A percentile compares a stretch with the other conserved stretches of the same genome.
phyloP scores from a whole-genome alignment of 805 yeast species.

The Saccharomycopsis microspora region DNA sequence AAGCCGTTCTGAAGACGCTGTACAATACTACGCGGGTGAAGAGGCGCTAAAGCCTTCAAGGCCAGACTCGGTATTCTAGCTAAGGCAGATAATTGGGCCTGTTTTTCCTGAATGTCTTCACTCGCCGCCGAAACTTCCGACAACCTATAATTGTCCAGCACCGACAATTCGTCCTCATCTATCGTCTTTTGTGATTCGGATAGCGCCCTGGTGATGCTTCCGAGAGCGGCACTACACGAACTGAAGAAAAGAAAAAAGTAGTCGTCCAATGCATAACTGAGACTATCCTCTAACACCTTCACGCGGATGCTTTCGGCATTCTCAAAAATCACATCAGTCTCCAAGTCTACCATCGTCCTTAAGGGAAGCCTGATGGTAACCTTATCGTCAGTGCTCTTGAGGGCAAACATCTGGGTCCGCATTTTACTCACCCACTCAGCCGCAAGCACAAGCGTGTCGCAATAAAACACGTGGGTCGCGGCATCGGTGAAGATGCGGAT shows the following conservation, averaged over 20 bases:
- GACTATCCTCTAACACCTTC: conserved; percentile 46
- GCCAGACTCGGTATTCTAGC: neutral
- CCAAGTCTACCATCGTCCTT: conserved; percentile 51
- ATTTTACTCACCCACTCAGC: conserved; percentile 68
- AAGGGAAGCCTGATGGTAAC: conserved; percentile 73
- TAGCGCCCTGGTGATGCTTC: conserved; percentile 10
- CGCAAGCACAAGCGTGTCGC: conserved; percentile 66
- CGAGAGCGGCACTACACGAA: conserved; percentile 11
- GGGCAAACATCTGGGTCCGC: conserved; percentile 67
- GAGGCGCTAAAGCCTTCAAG: conserved; percentile 5
- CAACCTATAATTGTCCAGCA: neutral
- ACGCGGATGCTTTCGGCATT: conserved; percentile 44
- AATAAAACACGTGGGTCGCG: conserved; percentile 51
- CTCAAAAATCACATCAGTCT: conserved; percentile 43
- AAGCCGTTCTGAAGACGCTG: conserved; percentile 21
- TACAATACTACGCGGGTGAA: conserved; percentile 10
- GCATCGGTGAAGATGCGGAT: conserved; percentile 49
- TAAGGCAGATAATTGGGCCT: neutral
- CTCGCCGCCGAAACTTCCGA: neutral
- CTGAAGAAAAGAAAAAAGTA: conserved; percentile 59
- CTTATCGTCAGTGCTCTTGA: conserved; percentile 57
- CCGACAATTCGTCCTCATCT: neutral
- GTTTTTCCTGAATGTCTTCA: conserved; percentile 2
- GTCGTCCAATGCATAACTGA: conserved; percentile 50
- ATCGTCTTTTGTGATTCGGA: neutral